Percentiles rank a stretch among this genome's conserved stretches.
Conservation (phyloP, 768 basidiomycete species). For the Daedaleopsis sinensis region DNA sequence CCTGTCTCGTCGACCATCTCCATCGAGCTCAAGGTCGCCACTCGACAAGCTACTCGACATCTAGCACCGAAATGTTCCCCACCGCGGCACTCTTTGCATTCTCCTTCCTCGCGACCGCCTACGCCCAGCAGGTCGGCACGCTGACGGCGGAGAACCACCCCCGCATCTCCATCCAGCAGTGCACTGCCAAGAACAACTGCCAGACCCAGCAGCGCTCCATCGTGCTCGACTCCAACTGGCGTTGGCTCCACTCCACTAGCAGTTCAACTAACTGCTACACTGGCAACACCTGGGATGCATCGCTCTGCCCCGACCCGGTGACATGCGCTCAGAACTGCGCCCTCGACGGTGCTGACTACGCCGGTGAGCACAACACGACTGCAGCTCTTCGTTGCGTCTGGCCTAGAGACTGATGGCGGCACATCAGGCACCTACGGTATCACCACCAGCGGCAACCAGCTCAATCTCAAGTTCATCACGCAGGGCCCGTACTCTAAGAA, state of each 20-base stretch:
- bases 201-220: slow-evolving; percentile 24
- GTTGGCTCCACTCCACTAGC: slow-evolving; percentile 37
- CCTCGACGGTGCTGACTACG: slow-evolving; percentile 40
- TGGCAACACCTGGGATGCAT: slow-evolving; percentile 57
- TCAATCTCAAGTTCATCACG: slow-evolving; percentile 39
- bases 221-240: slow-evolving; percentile 55
- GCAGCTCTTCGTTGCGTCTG: no score
- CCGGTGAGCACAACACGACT: slow-evolving; percentile 11
- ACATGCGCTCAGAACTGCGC: slow-evolving; percentile 48
- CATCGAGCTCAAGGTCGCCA: slow-evolving; percentile 18
- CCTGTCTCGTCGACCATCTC: slow-evolving; percentile 1
- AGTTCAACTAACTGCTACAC: slow-evolving; percentile 52
- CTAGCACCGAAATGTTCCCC: slow-evolving; percentile 30
- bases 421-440: slow-evolving; percentile 39
- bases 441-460: slow-evolving; percentile 35
- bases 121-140: slow-evolving; percentile 55
- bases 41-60: slow-evolving; percentile 18
- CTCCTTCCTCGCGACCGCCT: slow-evolving; percentile 39
- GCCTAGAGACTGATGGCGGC: neutral
- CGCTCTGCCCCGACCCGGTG: slow-evolving; percentile 50
- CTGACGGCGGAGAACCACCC: slow-evolving; percentile 52
- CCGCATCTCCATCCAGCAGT: slow-evolving; percentile 46
- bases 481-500: slow-evolving; percentile 29
- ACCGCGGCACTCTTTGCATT: slow-evolving; percentile 32
- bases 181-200: slow-evolving; percentile 47